These are phyloP conservation scores for Phytophthora rubi DNA, from an alignment of 352 stramenopile species.

Conservation along the genomic window DNA sequence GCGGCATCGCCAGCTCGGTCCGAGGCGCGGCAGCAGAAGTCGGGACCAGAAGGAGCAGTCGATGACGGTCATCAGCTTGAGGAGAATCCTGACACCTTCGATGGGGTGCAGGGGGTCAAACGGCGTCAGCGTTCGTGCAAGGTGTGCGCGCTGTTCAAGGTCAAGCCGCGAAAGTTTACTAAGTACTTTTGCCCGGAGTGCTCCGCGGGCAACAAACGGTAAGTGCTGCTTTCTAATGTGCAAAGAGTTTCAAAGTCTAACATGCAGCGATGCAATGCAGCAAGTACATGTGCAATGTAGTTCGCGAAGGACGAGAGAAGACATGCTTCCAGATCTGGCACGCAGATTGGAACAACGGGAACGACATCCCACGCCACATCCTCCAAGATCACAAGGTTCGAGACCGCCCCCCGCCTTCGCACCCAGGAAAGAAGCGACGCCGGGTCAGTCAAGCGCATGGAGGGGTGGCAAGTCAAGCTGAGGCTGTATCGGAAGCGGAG, in stretches of 20 bases:
- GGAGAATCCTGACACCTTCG: no score
- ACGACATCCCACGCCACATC: not conserved
- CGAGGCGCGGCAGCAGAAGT: no score
- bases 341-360: not conserved
- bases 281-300: not conserved
- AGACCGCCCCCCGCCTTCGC: not conserved
- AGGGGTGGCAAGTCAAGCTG: not conserved
- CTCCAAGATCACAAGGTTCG: not conserved
- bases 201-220: no score
- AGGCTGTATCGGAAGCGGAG: not conserved
- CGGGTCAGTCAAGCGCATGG: not conserved
- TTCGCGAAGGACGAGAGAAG: not conserved
- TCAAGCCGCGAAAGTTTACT: no score
- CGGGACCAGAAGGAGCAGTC: no score
- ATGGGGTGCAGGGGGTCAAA: no score
- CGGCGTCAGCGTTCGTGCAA: no score
- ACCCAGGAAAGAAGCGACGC: not conserved
- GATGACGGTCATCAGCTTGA: no score
- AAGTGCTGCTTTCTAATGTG: not conserved
- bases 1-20: no score
- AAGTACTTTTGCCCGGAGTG: no score
- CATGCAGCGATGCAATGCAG: not conserved
- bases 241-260: not conserved
- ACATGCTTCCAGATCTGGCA: not conserved
- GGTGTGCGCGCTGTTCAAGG: no score